Base-by-base conservation (phyloP, 164 flowering plant species). In the Pachysandra terminalis region DNA sequence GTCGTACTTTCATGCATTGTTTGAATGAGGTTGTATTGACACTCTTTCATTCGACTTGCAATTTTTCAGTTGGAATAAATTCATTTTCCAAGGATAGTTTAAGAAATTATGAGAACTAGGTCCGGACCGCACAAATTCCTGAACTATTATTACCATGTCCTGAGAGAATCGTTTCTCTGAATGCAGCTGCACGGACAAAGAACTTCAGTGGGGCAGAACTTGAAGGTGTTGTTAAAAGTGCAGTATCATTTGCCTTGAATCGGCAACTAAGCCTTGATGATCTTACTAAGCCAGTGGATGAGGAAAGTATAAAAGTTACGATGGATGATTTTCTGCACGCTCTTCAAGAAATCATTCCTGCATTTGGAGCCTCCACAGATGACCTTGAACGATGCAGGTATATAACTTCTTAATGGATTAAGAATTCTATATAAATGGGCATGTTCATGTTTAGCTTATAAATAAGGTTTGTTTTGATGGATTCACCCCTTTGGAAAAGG, bases 201-300 rank as follows among this genome's bases (percentile, higher is more conserved):
- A 95, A 95, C 70, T n/a, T n/a, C n/a, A n/a, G n/a, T n/a, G n/a
- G n/a, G 23, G 98, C 99, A 15, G 99, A 95, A 74, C 96, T 95
- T 77, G 99, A 92, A 84, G 99, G 99, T 75, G 97, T 95, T 70
- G 98, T 89, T 9, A 95, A 89, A 86, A 95, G 99, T 88, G 99
- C 99, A 23, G 98, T 89, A 23, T 92, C 99, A 58, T 92, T 61
- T 87, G 99, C 99, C 65, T 77, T 95, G 78, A 92, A 95, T 71
- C 75, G 98, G 68, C 97, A 92, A 73, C 70, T 92, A 55, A 90
- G 85, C 75, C 55, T 95, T 68, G 99, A 92, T 69, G 98, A 95
- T 76, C 96, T 95, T 67, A 92, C 96, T 24, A 92, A 92, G 80
- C 87, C 89, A 48, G 87, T 92, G 61, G 98, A 95, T 71, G 99